These are phyloP conservation scores for Pseudonectria foliicola DNA, from an alignment of 2,329 filamentous ascomycete genomes.

Conservation along the genomic window DNA sequence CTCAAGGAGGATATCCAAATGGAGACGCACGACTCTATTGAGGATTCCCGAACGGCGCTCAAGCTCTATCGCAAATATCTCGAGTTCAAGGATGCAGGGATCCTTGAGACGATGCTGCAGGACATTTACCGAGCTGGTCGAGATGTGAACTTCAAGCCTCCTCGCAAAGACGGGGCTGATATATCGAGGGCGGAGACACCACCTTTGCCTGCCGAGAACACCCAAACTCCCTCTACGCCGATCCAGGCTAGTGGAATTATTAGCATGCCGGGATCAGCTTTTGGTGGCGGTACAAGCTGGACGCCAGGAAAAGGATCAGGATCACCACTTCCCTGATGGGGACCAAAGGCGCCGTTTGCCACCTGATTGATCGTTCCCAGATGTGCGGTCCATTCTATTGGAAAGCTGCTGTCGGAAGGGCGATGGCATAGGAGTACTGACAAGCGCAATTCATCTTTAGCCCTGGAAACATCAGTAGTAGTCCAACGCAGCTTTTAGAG, in stretches of 20 bases:
- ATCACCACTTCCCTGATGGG: conserved; percentile 28
- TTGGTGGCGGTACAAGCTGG: conserved; percentile 34
- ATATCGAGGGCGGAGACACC: conserved; percentile 47
- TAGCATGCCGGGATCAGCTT: conserved; percentile 28
- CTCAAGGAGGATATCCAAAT: conserved; percentile 92
- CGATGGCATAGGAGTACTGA: no score
- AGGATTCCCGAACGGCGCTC: conserved; percentile 86
- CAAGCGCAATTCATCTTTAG: no score
- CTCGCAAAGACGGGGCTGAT: conserved; percentile 38
- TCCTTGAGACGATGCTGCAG: conserved; percentile 74
- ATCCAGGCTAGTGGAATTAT: conserved; percentile 29
- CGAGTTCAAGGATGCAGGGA: conserved; percentile 80
- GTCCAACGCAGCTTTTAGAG: no score
- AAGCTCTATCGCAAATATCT: conserved; percentile 84
- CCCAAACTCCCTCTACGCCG: conserved; percentile 40
- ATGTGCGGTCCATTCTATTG: no score
- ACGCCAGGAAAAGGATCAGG: conserved; percentile 41
- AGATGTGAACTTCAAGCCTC: conserved; percentile 45
- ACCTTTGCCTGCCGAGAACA: conserved; percentile 35
- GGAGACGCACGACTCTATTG: conserved; percentile 88
- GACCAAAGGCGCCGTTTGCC: no score
- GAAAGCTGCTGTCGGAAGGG: no score
- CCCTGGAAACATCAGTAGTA: no score
- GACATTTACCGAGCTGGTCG: conserved; percentile 64
- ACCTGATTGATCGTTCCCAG: no score